A percentile compares a stretch with the other conserved stretches of the same genome.
These are phyloP conservation scores for Tulasnella sp. DNA, from an alignment of 768 basidiomycete species.

Conservation along the genomic window DNA sequence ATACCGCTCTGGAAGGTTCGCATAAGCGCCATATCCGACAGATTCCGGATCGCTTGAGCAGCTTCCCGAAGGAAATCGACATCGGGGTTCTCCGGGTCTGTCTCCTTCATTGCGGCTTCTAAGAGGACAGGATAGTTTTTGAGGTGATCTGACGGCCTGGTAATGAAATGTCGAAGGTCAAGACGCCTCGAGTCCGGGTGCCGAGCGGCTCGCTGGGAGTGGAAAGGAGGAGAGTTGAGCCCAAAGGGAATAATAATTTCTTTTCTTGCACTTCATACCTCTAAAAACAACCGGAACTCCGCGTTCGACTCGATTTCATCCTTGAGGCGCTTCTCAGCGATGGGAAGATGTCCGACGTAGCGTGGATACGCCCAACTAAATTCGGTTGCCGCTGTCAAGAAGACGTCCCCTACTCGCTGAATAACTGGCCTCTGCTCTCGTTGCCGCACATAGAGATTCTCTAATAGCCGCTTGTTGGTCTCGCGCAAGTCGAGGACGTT, in stretches of 20 bases:
- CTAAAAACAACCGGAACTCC: conserved; percentile 73
- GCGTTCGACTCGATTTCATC: conserved; percentile 76
- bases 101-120: conserved; percentile 79
- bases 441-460: conserved; percentile 32
- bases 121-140: conserved; percentile 77
- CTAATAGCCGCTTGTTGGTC: conserved; percentile 29
- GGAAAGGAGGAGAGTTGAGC: too few species aligned
- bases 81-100: conserved; percentile 70
- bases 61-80: conserved; percentile 75
- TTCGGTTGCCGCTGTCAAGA: conserved; percentile 43
- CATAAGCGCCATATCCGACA: conserved; percentile 72
- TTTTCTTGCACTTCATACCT: too few species aligned
- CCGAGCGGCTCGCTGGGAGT: conserved; percentile 37
- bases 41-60: conserved; percentile 67
- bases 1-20: conserved; percentile 86
- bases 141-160: conserved; percentile 68
- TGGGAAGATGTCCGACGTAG: conserved; percentile 63
- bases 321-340: conserved; percentile 77
- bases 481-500: conserved; percentile 32
- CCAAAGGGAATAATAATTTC: too few species aligned
- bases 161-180: conserved; percentile 71
- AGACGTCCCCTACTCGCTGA: conserved; percentile 37
- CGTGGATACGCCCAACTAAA: conserved; percentile 35
- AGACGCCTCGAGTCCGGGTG: conserved; percentile 48
- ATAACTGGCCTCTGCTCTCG: conserved; percentile 32